Evolutionary conservation across 1,139 yeast species (phyloP).

Genomic region (Zhuliangozyma blackwelliae): DNA sequence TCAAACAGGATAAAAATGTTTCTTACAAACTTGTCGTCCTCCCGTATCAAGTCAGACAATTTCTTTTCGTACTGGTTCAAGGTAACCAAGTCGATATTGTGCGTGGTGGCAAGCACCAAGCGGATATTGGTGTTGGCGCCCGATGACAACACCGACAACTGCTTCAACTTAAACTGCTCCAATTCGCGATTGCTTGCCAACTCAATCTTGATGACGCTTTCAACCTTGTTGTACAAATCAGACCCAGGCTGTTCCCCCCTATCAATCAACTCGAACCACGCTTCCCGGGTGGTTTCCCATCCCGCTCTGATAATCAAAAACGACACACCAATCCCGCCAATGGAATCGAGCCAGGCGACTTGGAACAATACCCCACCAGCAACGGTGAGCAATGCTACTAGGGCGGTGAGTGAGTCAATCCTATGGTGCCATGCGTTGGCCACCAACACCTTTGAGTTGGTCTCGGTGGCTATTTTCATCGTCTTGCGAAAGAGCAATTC

Average conservation of each 20-base stretch:
- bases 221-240: slow-evolving; percentile 26
- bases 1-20: slow-evolving; percentile 21
- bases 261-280: slow-evolving; percentile 76
- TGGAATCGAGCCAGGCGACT: slow-evolving; percentile 81
- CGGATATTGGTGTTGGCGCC: slow-evolving; percentile 62
- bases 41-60: slow-evolving; percentile 21
- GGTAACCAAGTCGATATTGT: slow-evolving; percentile 17
- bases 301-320: slow-evolving; percentile 82
- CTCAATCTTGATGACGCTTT: slow-evolving; percentile 18
- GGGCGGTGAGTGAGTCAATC: slow-evolving; percentile 89
- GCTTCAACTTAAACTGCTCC: slow-evolving; percentile 31
- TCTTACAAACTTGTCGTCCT: slow-evolving; percentile 32
- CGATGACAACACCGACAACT: slow-evolving; percentile 56
- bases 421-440: slow-evolving; percentile 99
- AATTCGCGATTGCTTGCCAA: slow-evolving; percentile 13
- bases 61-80: slow-evolving; percentile 26
- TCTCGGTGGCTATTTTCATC: slow-evolving; percentile 65
- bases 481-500: slow-evolving; percentile 86
- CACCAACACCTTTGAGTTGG: slow-evolving; percentile 82
- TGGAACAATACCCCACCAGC: slow-evolving; percentile 77
- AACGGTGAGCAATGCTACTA: slow-evolving; percentile 86
- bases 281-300: slow-evolving; percentile 60
- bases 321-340: slow-evolving; percentile 88
- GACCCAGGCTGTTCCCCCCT: slow-evolving; percentile 33
- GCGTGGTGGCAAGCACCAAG: slow-evolving; percentile 18